Base-by-base conservation (phyloP, 1,284 basidiomycete genomes). In the Flammula alnicola region DNA sequence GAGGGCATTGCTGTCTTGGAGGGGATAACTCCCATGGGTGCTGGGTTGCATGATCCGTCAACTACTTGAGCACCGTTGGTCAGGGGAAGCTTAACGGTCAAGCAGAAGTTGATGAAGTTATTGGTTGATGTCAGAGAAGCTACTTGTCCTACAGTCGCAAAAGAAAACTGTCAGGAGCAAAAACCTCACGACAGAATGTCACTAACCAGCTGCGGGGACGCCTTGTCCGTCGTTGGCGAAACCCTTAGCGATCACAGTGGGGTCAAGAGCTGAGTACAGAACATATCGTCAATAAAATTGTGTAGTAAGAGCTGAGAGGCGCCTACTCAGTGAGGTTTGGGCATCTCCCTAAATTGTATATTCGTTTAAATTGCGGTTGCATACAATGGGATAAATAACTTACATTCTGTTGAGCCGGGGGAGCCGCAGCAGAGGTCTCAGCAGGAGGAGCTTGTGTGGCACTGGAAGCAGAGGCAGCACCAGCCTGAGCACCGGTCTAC, bases 31-130 rank as follows among this genome's bases (percentile, higher is more conserved):
- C 80, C 80, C 74, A 80, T 80, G 14, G 79, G 79, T 7, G 76
- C 73, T n/a, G 77, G 72, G 67, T 85, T 86, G 67, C 84, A 86
- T 25, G 81, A 84, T 16, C 84, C 83, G 12, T 67, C 68, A 20
- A 61, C 67, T 52, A 77, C 62, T 56, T 81, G 78, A 54, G 69
- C 53, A 47, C 80, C 74, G 59, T 79, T 74, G 6, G 77, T 79
- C 25, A 78, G 63, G 1, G 71, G 68, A 4, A 67, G 55, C 30
- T 71, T 62, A 22, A 64, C 61, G 17, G 64, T 67, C 51, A 64
- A 57, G 47, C 71, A 72, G 57, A 76, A 83, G 75, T 84, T 81
- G 73, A 84, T 83, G 68, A 82, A 86, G 52, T 86, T 86, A 73
- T 87, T 85, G 44, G 71, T 67, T 33, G 78, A 80, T 12, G 80